Base-by-base conservation (phyloP, 306 rosid genomes). In the Medicago arabica region DNA sequence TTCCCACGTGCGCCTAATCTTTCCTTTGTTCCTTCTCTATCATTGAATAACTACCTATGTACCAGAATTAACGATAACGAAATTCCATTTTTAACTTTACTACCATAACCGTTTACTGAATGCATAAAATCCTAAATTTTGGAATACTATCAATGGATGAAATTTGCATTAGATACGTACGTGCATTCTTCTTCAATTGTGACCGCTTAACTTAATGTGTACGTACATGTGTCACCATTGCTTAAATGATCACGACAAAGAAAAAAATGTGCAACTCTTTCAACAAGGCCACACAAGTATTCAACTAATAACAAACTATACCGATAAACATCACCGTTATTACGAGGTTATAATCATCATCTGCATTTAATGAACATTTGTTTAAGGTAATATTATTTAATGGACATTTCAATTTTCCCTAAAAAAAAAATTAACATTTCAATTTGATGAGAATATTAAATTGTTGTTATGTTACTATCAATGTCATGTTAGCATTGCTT, bases 171-270 rank as follows among this genome's bases (percentile, higher is more conserved):
- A 55, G 5, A 5, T 28, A 28, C 31, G 31, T 34, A 67, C 79
- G 83, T 74, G 68, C 57, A 58, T 53, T 46, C 65, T 53, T 59
- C 46, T 46, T 67, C 25, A 9, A 49, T 39, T 23, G 57, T 46
- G 77, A 67, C 74, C 23, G 59, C 57, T 25, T 75, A 69, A 74
- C 19, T 78, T 64, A 64, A 68, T 83, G 80, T 54, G 5, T 51
- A 28, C 64, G 5, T 51, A 28, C 64, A 50, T 15, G 18, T 50
- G 57, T 50, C 19, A n/a, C 57, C 21, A 50, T n/a, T 2, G 3
- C 18, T 1, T 50, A 50, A 50, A 34, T 50, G n/a, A 34, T 34
- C 38, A 34, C 38, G 7, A 34, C 38, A 34, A 5, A 34, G 38
- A 34, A 34, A 34, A 31, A 34, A 5, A 28, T 34, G 18, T 49